These are phyloP conservation scores for Gardenia jasminoides DNA, from an alignment of 257 asterid genomes.

Conservation along the genomic window DNA sequence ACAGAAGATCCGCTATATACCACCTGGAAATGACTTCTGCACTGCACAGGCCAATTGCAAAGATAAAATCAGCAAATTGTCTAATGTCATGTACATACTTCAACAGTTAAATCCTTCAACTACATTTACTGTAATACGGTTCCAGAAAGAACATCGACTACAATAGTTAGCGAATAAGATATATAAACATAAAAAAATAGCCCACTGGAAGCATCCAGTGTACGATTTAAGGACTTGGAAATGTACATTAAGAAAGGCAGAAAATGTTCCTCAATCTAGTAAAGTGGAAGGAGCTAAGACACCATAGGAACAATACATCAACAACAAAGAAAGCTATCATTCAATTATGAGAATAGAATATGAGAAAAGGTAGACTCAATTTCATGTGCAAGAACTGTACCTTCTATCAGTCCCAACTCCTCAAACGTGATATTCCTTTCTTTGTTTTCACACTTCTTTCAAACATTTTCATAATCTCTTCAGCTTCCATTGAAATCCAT, in stretches of 20 bases:
- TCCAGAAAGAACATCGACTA: neutral
- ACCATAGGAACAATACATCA: neutral
- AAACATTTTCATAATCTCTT: neutral
- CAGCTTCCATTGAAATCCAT: neutral
- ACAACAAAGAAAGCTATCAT: neutral
- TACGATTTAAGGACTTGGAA: neutral
- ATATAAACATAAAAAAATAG: neutral
- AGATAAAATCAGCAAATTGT: neutral
- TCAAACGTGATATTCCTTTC: neutral
- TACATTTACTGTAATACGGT: neutral
- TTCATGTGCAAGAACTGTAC: neutral
- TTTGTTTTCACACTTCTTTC: neutral
- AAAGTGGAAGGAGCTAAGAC: neutral
- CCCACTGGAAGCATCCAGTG: neutral
- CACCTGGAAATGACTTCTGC: too few species aligned
- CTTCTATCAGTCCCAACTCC: neutral
- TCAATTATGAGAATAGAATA: neutral
- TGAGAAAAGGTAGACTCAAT: neutral
- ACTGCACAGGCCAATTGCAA: neutral
- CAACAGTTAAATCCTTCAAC: neutral
- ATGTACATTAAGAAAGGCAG: neutral
- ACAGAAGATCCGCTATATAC: too few species aligned
- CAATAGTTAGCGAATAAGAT: neutral
- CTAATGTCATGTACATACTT: neutral
- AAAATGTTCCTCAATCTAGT: neutral